These are phyloP conservation scores for Selaginella moellendorffii DNA, from an alignment of 75 land plant species.

Conservation along the genomic window DNA sequence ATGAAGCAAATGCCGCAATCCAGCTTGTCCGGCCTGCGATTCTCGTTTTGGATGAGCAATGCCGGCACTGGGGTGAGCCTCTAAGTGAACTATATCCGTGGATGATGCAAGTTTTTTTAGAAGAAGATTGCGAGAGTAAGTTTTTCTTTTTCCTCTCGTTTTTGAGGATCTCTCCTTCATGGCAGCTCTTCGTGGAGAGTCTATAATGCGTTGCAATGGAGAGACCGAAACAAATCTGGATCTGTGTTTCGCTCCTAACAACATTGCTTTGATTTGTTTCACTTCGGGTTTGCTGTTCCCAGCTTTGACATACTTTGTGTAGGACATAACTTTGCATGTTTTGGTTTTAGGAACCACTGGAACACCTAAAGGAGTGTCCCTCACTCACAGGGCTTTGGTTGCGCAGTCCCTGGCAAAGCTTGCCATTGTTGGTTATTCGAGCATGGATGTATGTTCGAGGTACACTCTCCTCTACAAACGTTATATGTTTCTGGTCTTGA, in stretches of 20 bases:
- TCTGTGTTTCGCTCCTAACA: slow-evolving; percentile 44
- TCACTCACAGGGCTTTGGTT: slow-evolving; percentile 64
- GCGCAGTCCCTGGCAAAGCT: slow-evolving; percentile 81
- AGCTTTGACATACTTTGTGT: not conserved
- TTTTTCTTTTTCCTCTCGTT: slow-evolving; percentile 6
- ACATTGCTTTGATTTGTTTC: slow-evolving; percentile 72
- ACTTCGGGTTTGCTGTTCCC: slow-evolving; percentile 39
- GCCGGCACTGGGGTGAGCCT: slow-evolving; percentile 30
- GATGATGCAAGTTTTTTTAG: slow-evolving; percentile 24
- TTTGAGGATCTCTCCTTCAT: not conserved
- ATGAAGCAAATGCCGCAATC: slow-evolving; percentile 54
- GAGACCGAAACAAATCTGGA: slow-evolving; percentile 12
- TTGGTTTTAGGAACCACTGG: slow-evolving; percentile 75
- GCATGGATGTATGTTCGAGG: slow-evolving; percentile 68
- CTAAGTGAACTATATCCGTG: slow-evolving; percentile 14
- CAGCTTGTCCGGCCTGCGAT: slow-evolving; percentile 33
- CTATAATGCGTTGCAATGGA: slow-evolving; percentile 5
- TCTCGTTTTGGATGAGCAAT: slow-evolving; percentile 45
- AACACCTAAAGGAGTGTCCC: slow-evolving; percentile 68
- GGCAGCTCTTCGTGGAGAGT: slow-evolving; percentile 15
- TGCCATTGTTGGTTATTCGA: slow-evolving; percentile 55
- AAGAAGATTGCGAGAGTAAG: slow-evolving; percentile 2
- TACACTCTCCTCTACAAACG: not conserved
- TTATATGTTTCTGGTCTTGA: not conserved
- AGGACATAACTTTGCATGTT: slow-evolving; percentile 5